phyloP scores from a whole-genome alignment of 1,139 yeast genomes.

The Yarrowia galli region DNA sequence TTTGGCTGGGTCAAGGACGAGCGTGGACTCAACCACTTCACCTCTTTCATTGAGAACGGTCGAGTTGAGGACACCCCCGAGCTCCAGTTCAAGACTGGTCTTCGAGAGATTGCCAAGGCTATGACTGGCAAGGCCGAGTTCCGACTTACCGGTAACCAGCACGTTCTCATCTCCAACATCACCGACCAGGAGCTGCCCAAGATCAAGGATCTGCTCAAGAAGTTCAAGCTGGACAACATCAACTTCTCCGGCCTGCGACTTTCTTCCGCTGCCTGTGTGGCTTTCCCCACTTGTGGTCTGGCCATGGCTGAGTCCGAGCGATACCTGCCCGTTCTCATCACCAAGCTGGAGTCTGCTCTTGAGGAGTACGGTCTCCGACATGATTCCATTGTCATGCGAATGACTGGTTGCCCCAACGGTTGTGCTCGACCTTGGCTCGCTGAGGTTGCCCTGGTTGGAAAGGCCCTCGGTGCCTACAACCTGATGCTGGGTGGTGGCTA shows the following conservation, averaged over 20 bases:
- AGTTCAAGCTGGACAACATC: slow-evolving; percentile 85
- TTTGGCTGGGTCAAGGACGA: slow-evolving; percentile 97
- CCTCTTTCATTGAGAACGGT: slow-evolving; percentile 95
- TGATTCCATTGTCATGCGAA: slow-evolving; percentile 94
- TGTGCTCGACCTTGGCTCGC: slow-evolving; percentile 99
- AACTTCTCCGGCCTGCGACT: slow-evolving; percentile 83
- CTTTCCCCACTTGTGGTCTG: slow-evolving; percentile 97
- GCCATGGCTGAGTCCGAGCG: slow-evolving; percentile 99
- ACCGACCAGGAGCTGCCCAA: slow-evolving; percentile 69
- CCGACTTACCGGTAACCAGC: slow-evolving; percentile 96
- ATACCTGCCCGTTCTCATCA: slow-evolving; percentile 81
- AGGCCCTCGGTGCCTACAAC: slow-evolving; percentile 92
- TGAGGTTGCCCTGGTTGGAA: slow-evolving; percentile 94
- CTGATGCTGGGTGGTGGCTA: slow-evolving; percentile 97
- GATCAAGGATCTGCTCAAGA: slow-evolving; percentile 68
- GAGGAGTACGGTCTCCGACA: slow-evolving; percentile 95
- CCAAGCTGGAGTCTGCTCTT: slow-evolving; percentile 80
- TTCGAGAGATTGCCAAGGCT: slow-evolving; percentile 75
- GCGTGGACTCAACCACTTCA: slow-evolving; percentile 83
- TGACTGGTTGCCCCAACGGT: slow-evolving; percentile 99
- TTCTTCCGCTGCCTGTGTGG: slow-evolving; percentile 96
- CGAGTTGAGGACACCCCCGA: slow-evolving; percentile 94
- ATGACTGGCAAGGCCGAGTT: slow-evolving; percentile 75
- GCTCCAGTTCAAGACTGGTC: slow-evolving; percentile 87
- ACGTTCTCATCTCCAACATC: slow-evolving; percentile 76